Base-by-base conservation (phyloP, 768 basidiomycete genomes). In the Pisolithus sp. region DNA sequence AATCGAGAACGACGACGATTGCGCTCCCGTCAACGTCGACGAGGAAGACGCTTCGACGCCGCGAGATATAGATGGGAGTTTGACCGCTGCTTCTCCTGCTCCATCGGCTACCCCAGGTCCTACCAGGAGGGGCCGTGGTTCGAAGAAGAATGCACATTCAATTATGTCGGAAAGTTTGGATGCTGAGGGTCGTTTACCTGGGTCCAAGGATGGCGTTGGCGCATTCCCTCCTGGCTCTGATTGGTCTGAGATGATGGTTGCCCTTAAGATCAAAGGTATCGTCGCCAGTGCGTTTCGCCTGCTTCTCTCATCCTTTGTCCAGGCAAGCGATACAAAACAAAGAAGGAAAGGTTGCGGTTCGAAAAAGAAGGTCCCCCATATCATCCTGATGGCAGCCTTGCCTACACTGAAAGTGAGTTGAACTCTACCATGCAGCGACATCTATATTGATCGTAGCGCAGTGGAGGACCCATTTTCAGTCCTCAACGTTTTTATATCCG, bases 401-500 rank as follows among this genome's bases (percentile, higher is more conserved):
- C 88, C 66, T 89, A 88, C 57, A 58, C 75, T 23, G 80, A 87
- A 65, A 80, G 86, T 88, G 60, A 39, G 81, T 15, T 10, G 5
- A 6, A 6, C 43, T 4, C 28, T n/a, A 26, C 24, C 7, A 20
- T 21, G 7, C 28, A 24, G 17, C 43, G 15, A 17, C n/a, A 12
- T 37, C 38, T 36, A 36, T 48, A 30, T 31, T 53, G 40, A 51
- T 53, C 26, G 56, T 38, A 46, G 38, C 40, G n/a, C 47, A 89
- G 86, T 89, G 77, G 87, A 90, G 63, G 85, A 89, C 54, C 86
- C 87, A 1, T 89, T 89, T 63, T 76, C 83, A 9, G 67, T 85
- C 1, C 74, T 90, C 2, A 83, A 79, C 17, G 70, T 72, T 34
- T 73, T 89, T 44, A 80, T 79, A 10, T 83, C 83, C 9, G 83